These are phyloP conservation scores for Pythium dissimile DNA, from an alignment of 352 stramenopile genomes.

Conservation along the genomic window DNA sequence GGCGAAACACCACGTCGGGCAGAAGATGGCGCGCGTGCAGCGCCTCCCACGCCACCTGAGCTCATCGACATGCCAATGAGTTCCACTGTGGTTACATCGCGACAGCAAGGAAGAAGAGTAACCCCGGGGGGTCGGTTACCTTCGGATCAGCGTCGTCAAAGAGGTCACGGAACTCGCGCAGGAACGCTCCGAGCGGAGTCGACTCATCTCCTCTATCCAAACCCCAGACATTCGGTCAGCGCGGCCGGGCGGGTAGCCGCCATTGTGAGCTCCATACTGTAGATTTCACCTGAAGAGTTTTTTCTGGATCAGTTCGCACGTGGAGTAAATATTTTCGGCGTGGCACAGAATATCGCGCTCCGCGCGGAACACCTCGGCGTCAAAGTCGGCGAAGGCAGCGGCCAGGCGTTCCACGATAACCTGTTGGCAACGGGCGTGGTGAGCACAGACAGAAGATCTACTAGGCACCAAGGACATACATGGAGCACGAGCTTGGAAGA, in stretches of 20 bases:
- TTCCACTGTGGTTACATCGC: too few relatives aligned
- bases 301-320: constrained; percentile 38
- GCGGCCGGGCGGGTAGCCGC: too few relatives aligned
- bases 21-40: constrained; percentile 43
- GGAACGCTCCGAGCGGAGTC: constrained; percentile 40
- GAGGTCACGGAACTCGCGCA: constrained; percentile 40
- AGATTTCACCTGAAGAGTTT: constrained; percentile 53
- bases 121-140: too few relatives aligned
- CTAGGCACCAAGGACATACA: constrained; percentile 23
- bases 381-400: constrained; percentile 39
- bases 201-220: constrained; percentile 11
- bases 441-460: too few relatives aligned
- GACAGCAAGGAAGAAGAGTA: too few relatives aligned
- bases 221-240: too few relatives aligned
- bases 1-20: constrained; percentile 42
- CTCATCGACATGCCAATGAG: too few relatives aligned
- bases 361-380: constrained; percentile 63
- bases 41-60: constrained; percentile 51
- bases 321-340: constrained; percentile 51
- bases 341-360: constrained; percentile 66
- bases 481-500: constrained; percentile 59
- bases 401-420: constrained; percentile 63
- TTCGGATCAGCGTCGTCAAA: constrained; percentile 66
- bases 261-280: too few relatives aligned
- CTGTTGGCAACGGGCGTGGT: constrained; percentile 15